Evolutionary conservation across 1,139 yeast species (phyloP), one percentile per base, ranked within the genome.

Genomic region (Casaregolazyma lundiana): DNA sequence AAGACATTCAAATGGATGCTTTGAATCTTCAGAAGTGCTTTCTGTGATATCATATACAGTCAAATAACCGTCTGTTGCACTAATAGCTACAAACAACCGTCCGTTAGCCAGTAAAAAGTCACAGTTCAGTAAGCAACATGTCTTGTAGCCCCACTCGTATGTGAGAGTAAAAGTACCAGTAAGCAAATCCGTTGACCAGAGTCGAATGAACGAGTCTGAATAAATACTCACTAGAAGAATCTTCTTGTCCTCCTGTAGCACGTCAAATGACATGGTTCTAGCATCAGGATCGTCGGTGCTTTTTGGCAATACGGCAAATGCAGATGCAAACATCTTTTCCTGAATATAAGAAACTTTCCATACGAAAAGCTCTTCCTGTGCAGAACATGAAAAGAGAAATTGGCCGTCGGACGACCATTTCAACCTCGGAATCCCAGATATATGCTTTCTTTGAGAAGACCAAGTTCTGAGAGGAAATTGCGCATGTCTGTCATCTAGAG

Each of bases 51-150:
- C 71, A 80, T 87, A 92, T 1, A 81, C 60, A 0, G 82, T 70
- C 21, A 90, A 51, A 56, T 76, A 76, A 0, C 98, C 98, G 65
- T 92, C 96, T 0, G 97, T 89, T 1, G 96, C 77, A 1, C 88
- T 80, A 6, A 78, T 71, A 32, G 82, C 54, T 2, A 86, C 54
- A 21, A 15, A 44, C 13, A 41, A 21, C 7, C 38, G 6, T 48
- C 66, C 69, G 0, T 59, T 61, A 1, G 58, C 61, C 2, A 69
- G 54, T 3, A 82, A 41, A 35, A 86, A 66, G 34, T 74, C 70
- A 8, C 78, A 80, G 54, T 81, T 80, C 56, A 88, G 70, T 19
- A 90, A 67, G 65, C 97, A 92, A 57, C 95, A 85, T 0, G 86
- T 77, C 46, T 79, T 71, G 63, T 90, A 89, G 29, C 61, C 63